Conservation (phyloP, 2,329 filamentous ascomycete species). For the Cryoendolithus antarcticus region DNA sequence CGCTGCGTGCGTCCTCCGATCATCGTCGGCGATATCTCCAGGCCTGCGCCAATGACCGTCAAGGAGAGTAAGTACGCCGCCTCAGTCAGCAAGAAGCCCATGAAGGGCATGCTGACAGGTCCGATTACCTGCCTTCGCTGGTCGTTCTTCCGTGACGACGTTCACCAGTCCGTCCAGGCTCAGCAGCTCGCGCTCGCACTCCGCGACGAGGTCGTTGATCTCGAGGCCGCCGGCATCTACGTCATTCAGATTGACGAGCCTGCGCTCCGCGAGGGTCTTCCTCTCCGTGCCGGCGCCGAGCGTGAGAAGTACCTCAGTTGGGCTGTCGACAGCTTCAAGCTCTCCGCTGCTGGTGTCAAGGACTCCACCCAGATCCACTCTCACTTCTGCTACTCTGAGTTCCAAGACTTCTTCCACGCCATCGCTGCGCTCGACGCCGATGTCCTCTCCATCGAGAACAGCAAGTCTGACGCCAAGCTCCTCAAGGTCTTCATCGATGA, state of each 20-base stretch:
- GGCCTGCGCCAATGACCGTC: slow-evolving; percentile 94
- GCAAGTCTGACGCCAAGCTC: slow-evolving; percentile 99
- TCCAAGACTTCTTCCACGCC: slow-evolving; percentile 99
- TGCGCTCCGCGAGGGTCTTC: slow-evolving; percentile 97
- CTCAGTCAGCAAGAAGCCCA: slow-evolving; percentile 92
- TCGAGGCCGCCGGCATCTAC: slow-evolving; percentile 89
- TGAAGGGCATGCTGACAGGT: slow-evolving; percentile 99
- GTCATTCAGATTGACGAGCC: slow-evolving; percentile 99
- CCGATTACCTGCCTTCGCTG: slow-evolving; percentile 97
- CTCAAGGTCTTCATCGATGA: slow-evolving; percentile 97
- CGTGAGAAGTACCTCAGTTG: slow-evolving; percentile 93
- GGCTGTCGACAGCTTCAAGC: slow-evolving; percentile 97
- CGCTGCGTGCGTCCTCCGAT: slow-evolving; percentile 97
- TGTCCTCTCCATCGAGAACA: slow-evolving; percentile 99
- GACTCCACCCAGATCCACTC: slow-evolving; percentile 99
- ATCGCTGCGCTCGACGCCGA: slow-evolving; percentile 96
- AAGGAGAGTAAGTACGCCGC: slow-evolving; percentile 99
- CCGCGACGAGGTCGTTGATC: slow-evolving; percentile 95
- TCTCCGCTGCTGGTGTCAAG: slow-evolving; percentile 82
- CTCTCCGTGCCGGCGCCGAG: slow-evolving; percentile 85
- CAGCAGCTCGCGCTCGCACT: slow-evolving; percentile 97
- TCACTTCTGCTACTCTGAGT: slow-evolving; percentile 99
- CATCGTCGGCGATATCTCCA: slow-evolving; percentile 96
- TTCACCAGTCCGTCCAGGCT: slow-evolving; percentile 97
- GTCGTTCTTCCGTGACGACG: slow-evolving; percentile 99